Base-by-base conservation (phyloP, 2,329 filamentous ascomycete genomes). In the Arthroderma uncinatum region DNA sequence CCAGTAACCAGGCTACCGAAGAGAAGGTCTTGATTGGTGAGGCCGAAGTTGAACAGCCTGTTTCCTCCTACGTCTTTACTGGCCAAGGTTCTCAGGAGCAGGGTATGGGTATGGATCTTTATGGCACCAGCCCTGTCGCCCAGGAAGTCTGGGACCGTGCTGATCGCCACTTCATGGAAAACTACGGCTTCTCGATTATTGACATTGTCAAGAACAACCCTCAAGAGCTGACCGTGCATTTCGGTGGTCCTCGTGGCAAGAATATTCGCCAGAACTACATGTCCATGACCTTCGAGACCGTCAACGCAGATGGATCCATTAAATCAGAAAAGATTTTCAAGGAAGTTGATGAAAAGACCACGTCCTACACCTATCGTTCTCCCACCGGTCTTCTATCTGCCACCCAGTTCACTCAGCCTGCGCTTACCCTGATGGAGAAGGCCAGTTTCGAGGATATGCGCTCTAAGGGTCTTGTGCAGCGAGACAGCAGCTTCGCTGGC, bases 311-410 rank as follows among this genome's bases (percentile, higher is more conserved):
- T 71, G 93, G 93, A 25, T 83, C 83, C 36, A 90, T 95, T 77
- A 97, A 96, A 75, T 96, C 93, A 0, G 93, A 98, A 79, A 95
- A 92, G 76, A 98, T 98, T 70, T 98, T 98, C 82, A 97, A 98
- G 79, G 91, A 95, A 67, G 91, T 98, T 66, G 82, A 86, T 67
- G 93, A 97, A 75, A 85, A 80, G 69, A 97, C 92, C 1, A 88
- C 87, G 4, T 97, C 88, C 0, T 98, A 98, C 79, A 98, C 93
- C 1, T 98, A 97, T 79, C 83, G 87, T 59, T 98, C 93, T 10
- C 93, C 93, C 1, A 94, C 89, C 2, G 93, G 93, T 67, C 82
- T 98, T 56, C 81, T 98, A 39, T 98, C 93, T 37, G 93, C 94
- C 2, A 98, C 93, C 3, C 93, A 98, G 71, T 98, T 98, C 78